These are phyloP conservation scores for Vanderwaltozyma verrucispora DNA, from an alignment of 805 yeast species.

Conservation along the genomic window DNA sequence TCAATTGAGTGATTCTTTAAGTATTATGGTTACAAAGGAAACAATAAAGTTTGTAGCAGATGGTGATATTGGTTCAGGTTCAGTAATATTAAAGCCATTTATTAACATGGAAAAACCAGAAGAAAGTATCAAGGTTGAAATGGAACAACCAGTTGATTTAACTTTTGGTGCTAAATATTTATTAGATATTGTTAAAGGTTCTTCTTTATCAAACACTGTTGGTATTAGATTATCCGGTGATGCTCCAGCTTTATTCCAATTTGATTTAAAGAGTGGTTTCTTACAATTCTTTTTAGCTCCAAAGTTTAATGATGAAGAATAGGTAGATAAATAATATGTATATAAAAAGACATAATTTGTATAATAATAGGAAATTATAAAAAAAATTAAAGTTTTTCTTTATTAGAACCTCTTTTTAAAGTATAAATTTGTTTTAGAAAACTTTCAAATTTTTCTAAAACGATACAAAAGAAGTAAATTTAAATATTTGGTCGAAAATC, in stretches of 20 bases:
- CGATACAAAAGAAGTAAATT: too few species aligned
- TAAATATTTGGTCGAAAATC: too few species aligned
- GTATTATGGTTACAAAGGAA: constrained; percentile 81
- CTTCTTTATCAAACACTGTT: constrained; percentile 64
- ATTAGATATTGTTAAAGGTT: constrained; percentile 84
- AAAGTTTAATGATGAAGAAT: constrained; percentile 88
- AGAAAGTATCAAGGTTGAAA: constrained; percentile 59
- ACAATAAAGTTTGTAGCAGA: constrained; percentile 81
- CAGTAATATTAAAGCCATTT: constrained; percentile 74
- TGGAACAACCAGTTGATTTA: constrained; percentile 78
- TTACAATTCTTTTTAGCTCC: constrained; percentile 96
- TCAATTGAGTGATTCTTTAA: constrained; percentile 78
- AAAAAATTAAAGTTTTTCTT: background rate
- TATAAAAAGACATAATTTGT: background rate
- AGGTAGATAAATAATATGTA: constrained; percentile 8
- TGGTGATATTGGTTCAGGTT: constrained; percentile 87
- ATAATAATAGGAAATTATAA: background rate
- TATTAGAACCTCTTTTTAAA: too few species aligned
- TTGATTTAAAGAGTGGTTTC: constrained; percentile 75
- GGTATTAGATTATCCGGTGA: constrained; percentile 81
- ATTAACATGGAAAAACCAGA: constrained; percentile 75
- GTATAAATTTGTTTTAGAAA: too few species aligned
- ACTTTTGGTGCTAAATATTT: constrained; percentile 89
- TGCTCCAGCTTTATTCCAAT: constrained; percentile 91
- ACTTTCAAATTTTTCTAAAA: too few species aligned